Evolutionary conservation across 2,329 filamentous ascomycete species (phyloP).

Genomic region (Aspergillus phoenicis): DNA sequence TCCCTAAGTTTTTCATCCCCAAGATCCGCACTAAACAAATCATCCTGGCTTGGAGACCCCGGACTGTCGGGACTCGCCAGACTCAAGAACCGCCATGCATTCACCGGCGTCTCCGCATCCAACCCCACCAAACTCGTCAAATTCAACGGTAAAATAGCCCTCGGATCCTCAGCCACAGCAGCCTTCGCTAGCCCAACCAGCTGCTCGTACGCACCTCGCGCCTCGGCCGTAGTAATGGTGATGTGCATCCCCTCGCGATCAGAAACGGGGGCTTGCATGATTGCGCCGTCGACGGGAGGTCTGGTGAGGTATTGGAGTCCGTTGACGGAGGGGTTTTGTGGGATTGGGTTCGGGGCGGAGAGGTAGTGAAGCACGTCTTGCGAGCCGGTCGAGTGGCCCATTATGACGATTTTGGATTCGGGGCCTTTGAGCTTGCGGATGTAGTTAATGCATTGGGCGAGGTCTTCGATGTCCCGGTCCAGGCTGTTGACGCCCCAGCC

Average conservation of each 20-base stretch:
- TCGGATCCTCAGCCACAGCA: constrained; percentile 20
- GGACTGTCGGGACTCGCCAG: constrained; percentile 57
- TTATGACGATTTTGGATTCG: constrained; percentile 60
- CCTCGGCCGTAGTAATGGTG: constrained; percentile 25
- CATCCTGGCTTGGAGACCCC: constrained; percentile 69
- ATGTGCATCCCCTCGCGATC: constrained; percentile 68
- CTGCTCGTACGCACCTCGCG: constrained; percentile 33
- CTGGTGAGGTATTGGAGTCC: constrained; percentile 41
- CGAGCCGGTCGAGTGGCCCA: constrained; percentile 71
- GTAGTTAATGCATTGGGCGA: constrained; percentile 56
- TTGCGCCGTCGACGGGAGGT: constrained; percentile 68
- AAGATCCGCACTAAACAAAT: constrained; percentile 86
- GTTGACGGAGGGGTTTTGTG: constrained; percentile 31
- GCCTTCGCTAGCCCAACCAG: constrained; percentile 38
- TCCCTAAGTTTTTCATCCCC: constrained; percentile 56
- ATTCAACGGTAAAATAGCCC: constrained; percentile 36
- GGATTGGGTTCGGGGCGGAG: constrained; percentile 44
- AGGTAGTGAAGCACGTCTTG: constrained; percentile 70
- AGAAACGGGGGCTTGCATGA: constrained; percentile 78
- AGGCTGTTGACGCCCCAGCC: constrained; percentile 60
- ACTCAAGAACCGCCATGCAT: constrained; percentile 61
- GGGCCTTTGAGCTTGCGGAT: constrained; percentile 41
- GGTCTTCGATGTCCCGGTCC: constrained; percentile 56
- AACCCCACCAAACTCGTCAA: constrained; percentile 37
- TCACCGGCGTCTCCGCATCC: constrained; percentile 49